Percentiles rank a stretch among this genome's conserved stretches.
Conservation (phyloP, 2,329 filamentous ascomycete genomes). For the Calonectria fujianensis region DNA sequence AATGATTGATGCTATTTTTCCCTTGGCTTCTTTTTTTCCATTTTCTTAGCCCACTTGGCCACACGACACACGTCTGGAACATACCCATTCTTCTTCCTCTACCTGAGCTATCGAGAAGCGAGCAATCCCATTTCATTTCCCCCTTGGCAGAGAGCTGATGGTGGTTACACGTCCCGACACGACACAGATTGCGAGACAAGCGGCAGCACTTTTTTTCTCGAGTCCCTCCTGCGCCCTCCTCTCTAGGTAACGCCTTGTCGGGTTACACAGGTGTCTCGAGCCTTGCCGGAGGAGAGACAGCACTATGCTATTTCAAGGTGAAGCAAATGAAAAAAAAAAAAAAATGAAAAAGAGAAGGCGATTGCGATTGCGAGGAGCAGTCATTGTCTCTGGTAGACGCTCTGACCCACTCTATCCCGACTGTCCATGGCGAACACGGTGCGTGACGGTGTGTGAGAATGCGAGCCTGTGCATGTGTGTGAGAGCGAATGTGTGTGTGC, state of each 20-base stretch:
- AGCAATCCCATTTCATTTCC: constrained; percentile 21
- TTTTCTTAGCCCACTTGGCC: neutral
- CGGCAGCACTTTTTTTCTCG: neutral
- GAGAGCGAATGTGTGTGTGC: constrained; percentile 9
- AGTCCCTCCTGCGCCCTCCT: neutral
- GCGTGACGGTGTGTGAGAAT: constrained; percentile 14
- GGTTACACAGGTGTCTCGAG: constrained; percentile 14
- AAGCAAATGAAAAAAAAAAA: neutral
- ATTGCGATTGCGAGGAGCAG: too few relatives aligned
- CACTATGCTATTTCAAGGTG: constrained; percentile 4
- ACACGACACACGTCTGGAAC: neutral
- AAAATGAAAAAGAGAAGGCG: neutral
- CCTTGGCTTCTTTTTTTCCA: neutral
- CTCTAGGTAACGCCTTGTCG: neutral
- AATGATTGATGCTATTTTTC: constrained; percentile 18
- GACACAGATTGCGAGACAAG: constrained; percentile 13
- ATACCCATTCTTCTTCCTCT: neutral
- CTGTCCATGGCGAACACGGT: constrained; percentile 20
- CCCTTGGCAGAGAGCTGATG: constrained; percentile 6
- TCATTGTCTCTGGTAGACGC: constrained; percentile 15
- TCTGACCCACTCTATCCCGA: constrained; percentile 20
- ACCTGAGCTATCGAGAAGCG: constrained; percentile 14
- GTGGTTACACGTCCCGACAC: constrained; percentile 12
- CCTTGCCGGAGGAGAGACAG: neutral
- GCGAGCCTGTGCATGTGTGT: neutral